These are phyloP conservation scores for Trichoderma harzianum DNA, from an alignment of 2,329 filamentous ascomycete genomes.

Conservation along the genomic window DNA sequence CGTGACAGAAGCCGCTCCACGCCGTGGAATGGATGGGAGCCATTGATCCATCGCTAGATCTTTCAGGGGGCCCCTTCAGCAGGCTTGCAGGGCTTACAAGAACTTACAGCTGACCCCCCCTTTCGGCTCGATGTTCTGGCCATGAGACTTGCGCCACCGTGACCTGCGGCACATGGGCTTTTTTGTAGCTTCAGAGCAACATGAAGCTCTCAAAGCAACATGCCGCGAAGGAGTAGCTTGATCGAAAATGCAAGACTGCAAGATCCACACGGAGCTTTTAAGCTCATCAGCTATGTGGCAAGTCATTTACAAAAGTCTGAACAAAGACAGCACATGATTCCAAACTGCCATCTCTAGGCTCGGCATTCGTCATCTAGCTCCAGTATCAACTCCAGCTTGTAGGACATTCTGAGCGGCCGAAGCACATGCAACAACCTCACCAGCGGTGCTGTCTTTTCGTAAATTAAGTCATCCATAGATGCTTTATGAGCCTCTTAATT, in stretches of 20 bases:
- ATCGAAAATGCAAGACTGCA: not conserved
- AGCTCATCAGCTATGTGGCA: not conserved
- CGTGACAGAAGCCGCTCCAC: not conserved
- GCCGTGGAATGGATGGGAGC: not conserved
- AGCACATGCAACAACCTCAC: not conserved
- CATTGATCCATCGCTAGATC: not conserved
- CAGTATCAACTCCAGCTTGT: not conserved
- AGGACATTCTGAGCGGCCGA: not conserved
- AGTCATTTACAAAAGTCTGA: not conserved
- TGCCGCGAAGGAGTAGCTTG: not conserved
- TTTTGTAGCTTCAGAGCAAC: not conserved
- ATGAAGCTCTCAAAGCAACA: not conserved
- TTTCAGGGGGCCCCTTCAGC: not conserved
- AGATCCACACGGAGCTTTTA: not conserved
- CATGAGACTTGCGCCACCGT: slow-evolving; percentile 22
- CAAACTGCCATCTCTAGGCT: not conserved
- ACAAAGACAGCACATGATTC: not conserved
- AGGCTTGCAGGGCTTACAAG: not conserved
- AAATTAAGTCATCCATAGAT: not conserved
- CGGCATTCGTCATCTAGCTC: slow-evolving; percentile 9
- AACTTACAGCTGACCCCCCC: not conserved
- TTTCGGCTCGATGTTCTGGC: not conserved
- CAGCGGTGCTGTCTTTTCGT: not conserved
- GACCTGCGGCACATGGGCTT: slow-evolving; percentile 22
- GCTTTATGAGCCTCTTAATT: not conserved